These are phyloP conservation scores for Lindgomyces ingoldianus DNA, from an alignment of 495 filamentous ascomycete genomes.

Conservation along the genomic window DNA sequence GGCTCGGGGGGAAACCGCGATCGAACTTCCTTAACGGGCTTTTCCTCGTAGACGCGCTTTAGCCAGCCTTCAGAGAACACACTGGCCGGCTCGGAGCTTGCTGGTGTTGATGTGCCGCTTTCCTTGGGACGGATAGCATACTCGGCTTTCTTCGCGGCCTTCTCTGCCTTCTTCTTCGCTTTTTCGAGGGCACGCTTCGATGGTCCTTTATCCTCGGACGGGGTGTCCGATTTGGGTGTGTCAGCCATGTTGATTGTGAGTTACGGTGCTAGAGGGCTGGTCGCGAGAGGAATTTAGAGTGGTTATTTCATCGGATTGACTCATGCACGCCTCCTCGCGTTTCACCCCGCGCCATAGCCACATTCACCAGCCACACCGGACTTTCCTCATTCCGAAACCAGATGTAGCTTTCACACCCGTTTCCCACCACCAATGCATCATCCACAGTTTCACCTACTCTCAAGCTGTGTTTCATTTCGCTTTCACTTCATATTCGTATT, in stretches of 20 bases:
- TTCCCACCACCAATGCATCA: too few species aligned
- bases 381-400: too few species aligned
- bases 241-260: background rate
- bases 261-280: background rate
- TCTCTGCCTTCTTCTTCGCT: conserved; percentile 42
- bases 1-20: conserved; percentile 95
- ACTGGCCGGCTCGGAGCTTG: conserved; percentile 50
- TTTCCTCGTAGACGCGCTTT: conserved; percentile 74
- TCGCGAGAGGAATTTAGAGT: background rate
- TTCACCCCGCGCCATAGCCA: background rate
- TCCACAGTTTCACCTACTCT: too few species aligned
- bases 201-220: conserved; percentile 36
- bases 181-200: conserved; percentile 42
- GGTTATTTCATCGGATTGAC: background rate
- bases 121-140: conserved; percentile 39
- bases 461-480: too few species aligned
- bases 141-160: conserved; percentile 39
- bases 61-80: conserved; percentile 89
- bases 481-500: too few species aligned
- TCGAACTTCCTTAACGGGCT: conserved; percentile 63
- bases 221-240: background rate
- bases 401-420: too few species aligned
- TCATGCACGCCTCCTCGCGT: background rate
- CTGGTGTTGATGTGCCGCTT: conserved; percentile 6
- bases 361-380: background rate